Percentiles rank a stretch among this genome's conserved stretches.
These are phyloP conservation scores for Cladosporium sp. DNA, from an alignment of 2,329 filamentous ascomycete genomes.

Conservation along the genomic window DNA sequence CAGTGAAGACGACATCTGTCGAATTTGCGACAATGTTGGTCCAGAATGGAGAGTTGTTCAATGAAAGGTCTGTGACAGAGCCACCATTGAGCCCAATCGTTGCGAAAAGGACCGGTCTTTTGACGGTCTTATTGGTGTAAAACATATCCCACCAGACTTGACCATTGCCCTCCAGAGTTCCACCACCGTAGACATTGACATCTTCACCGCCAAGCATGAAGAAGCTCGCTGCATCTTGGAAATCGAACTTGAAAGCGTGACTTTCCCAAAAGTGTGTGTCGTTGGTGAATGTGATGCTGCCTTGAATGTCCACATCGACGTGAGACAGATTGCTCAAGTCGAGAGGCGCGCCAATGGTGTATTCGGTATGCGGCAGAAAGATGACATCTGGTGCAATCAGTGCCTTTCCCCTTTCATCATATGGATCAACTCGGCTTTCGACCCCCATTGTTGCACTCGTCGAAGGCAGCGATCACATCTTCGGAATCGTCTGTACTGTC, in stretches of 20 bases:
- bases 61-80: conserved; percentile 54
- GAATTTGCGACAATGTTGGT: conserved; percentile 63
- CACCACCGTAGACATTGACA: conserved; percentile 63
- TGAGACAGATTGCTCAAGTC: conserved; percentile 60
- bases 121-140: conserved; percentile 50
- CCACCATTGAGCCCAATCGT: conserved; percentile 55
- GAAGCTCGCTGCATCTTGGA: conserved; percentile 62
- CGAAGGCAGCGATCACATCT: conserved; percentile 49
- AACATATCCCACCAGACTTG: conserved; percentile 54
- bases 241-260: conserved; percentile 57
- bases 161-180: conserved; percentile 43
- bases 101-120: conserved; percentile 54
- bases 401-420: not conserved
- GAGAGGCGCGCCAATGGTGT: conserved; percentile 58
- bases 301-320: conserved; percentile 58
- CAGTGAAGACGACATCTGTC: conserved; percentile 57
- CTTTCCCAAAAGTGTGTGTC: conserved; percentile 64
- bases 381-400: conserved; percentile 40
- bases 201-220: conserved; percentile 61
- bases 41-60: conserved; percentile 57
- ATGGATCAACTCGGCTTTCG: conserved; percentile 20
- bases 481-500: conserved; percentile 44
- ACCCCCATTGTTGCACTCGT: conserved; percentile 58
- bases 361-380: conserved; percentile 50
- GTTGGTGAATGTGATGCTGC: conserved; percentile 57